Base-by-base conservation (phyloP, 805 yeast species). In the Pichia kluyveri region DNA sequence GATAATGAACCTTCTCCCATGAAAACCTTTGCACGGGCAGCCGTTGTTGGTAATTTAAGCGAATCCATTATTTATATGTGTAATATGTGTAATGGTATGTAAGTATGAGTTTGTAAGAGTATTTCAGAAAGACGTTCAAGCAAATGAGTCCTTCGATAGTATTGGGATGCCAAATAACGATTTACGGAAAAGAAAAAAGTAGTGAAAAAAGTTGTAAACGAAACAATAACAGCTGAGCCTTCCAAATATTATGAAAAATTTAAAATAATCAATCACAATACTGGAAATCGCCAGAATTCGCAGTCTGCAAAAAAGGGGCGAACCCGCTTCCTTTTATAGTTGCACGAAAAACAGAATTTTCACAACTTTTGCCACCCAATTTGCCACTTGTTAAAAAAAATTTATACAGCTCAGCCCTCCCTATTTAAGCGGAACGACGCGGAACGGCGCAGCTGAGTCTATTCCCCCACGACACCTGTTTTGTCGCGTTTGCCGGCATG, bases 11-110 rank as follows among this genome's bases (percentile, higher is more conserved):
- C 76, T 40, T 80, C 77, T 28, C 83, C 82, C 39, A 84, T 80
- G 62, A 83, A 84, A 41, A 80, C 82, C 59, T 77, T 79, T 11
- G 91, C 91, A 59, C 80, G 78, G 7, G 85, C 86, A 12, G 90
- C 87, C 18, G 86, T 83, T 19, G 84, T 81, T 51, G 91, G 91
- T 52, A 82, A 74, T 53, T 83, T 80, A 51, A 83, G 72, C 42
- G 89, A 79, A 60, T 83, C 88, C 89, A 83, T 83, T 15, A 5
- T 41, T 18, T 43, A 48, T 10, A 40, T 39, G 14, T 26, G 23
- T 10, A 10, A 30, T 30, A 30, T 34, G 17, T 30, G 23, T 19
- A 4, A 19, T 19, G 23, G 23, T 30, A 12, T 54, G 26, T 45
- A n/a, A 40, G 41, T 45, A 23, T 38, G 30, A 6, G 19, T 32